Percentiles rank a stretch among this genome's conserved stretches.
Conservation (phyloP, 2,329 filamentous ascomycete genomes). For the Trichoderma atroviride region DNA sequence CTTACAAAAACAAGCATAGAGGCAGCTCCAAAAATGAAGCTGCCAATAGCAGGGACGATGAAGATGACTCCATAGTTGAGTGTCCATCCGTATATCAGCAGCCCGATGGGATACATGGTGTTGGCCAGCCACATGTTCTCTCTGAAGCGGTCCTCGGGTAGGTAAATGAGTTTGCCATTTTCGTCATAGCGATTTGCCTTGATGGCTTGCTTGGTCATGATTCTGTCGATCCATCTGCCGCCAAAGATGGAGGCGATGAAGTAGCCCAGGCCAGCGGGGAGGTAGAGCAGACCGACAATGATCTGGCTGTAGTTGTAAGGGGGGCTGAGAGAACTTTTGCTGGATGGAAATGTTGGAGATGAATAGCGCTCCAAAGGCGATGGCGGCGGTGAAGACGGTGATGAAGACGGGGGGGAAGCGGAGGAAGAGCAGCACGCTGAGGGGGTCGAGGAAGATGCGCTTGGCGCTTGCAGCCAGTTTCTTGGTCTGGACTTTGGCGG, state of each 20-base stretch:
- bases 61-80: conserved; percentile 66
- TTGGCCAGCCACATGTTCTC: conserved; percentile 81
- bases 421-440: conserved; percentile 70
- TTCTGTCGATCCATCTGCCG: conserved; percentile 71
- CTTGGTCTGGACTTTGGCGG: conserved; percentile 60
- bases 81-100: conserved; percentile 80
- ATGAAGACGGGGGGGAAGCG: conserved; percentile 74
- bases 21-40: conserved; percentile 74
- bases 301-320: conserved; percentile 72
- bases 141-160: conserved; percentile 79
- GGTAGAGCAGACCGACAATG: conserved; percentile 74
- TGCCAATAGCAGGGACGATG: conserved; percentile 64
- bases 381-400: conserved; percentile 72
- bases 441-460: conserved; percentile 69
- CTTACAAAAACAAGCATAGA: conserved; percentile 77
- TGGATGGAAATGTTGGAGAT: conserved; percentile 78
- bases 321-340: conserved; percentile 64
- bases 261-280: conserved; percentile 76
- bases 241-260: conserved; percentile 18
- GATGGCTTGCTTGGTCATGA: conserved; percentile 77
- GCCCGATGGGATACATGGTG: conserved; percentile 67
- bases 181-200: conserved; percentile 70
- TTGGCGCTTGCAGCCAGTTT: conserved; percentile 57
- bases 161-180: conserved; percentile 65
- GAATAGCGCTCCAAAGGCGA: conserved; percentile 76